Conservation (phyloP, 202 grass and related monocot genomes). For the Elaeis oleifera region DNA sequence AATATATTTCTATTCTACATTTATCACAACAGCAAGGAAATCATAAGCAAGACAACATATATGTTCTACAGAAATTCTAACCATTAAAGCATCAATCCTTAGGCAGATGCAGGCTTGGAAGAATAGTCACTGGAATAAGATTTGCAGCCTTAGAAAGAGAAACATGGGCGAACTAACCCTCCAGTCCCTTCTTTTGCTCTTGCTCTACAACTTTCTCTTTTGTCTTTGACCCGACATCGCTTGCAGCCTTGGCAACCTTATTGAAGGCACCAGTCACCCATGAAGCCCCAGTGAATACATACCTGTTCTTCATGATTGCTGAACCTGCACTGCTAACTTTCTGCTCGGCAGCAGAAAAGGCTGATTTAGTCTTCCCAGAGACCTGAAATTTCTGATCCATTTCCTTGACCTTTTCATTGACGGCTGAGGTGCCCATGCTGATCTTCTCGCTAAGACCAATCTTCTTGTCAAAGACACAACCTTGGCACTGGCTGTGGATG, state of each 20-base stretch:
- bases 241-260: conserved; percentile 60
- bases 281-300: conserved; percentile 58
- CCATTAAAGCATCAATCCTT: no score
- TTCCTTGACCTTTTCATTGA: conserved; percentile 71
- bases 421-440: conserved; percentile 45
- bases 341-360: conserved; percentile 44
- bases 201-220: conserved; percentile 84
- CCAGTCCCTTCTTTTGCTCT: conserved; percentile 25
- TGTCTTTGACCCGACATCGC: conserved; percentile 62
- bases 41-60: no score
- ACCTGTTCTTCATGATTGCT: conserved; percentile 76
- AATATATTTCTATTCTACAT: no score
- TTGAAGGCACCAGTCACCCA: conserved; percentile 58
- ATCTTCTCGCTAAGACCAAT: conserved; percentile 86
- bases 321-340: conserved; percentile 44
- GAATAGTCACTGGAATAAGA: conserved; percentile 29
- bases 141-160: conserved; percentile 33
- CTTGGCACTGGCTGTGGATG: conserved; percentile 64
- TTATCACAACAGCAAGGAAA: no score
- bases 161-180: not conserved
- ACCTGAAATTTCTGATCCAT: conserved; percentile 87
- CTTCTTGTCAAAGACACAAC: conserved; percentile 71
- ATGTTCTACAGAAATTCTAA: no score
- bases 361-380: conserved; percentile 46
- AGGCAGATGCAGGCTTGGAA: no score